Conservation (phyloP, 2,329 filamentous ascomycete genomes). For the Ophiocordyceps camponoti-rufipedis region DNA sequence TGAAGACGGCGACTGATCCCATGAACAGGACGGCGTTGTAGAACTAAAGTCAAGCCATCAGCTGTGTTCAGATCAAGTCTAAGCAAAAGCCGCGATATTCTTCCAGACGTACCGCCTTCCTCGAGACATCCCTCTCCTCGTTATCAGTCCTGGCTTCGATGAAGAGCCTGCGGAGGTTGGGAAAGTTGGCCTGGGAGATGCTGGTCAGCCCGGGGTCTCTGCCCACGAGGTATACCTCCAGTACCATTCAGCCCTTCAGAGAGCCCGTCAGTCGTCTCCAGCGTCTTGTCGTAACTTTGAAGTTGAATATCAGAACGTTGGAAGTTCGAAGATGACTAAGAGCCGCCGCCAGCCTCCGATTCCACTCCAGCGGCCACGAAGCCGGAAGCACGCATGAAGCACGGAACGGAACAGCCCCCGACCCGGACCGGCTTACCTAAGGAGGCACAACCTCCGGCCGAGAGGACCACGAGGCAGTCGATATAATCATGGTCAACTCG, state of each 20-base stretch:
- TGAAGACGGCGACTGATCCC: slow-evolving; percentile 88
- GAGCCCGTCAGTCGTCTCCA: not conserved
- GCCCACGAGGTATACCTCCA: not conserved
- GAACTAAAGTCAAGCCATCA: slow-evolving; percentile 39
- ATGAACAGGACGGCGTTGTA: slow-evolving; percentile 96
- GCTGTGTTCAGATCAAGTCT: too few relatives aligned
- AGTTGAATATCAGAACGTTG: not conserved
- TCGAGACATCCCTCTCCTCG: slow-evolving; percentile 86
- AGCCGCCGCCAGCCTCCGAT: too few relatives aligned
- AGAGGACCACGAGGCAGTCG: not conserved
- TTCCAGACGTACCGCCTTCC: slow-evolving; percentile 56
- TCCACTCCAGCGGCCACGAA: not conserved
- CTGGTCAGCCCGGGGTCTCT: not conserved
- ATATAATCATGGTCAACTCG: not conserved
- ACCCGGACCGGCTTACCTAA: not conserved
- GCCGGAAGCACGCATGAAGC: not conserved
- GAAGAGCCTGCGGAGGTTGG: slow-evolving; percentile 89
- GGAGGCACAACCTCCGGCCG: not conserved
- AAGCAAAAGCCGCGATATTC: too few relatives aligned
- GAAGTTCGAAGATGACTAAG: not conserved
- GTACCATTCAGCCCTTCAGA: not conserved
- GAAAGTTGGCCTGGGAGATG: slow-evolving; percentile 52
- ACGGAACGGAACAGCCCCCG: not conserved
- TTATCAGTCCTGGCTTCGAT: slow-evolving; percentile 85
- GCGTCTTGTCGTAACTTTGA: not conserved